Percentiles rank a stretch among this genome's conserved stretches.
Evolutionary conservation across 352 stramenopile species (phyloP).

Genomic region (Phytophthora capsici): DNA sequence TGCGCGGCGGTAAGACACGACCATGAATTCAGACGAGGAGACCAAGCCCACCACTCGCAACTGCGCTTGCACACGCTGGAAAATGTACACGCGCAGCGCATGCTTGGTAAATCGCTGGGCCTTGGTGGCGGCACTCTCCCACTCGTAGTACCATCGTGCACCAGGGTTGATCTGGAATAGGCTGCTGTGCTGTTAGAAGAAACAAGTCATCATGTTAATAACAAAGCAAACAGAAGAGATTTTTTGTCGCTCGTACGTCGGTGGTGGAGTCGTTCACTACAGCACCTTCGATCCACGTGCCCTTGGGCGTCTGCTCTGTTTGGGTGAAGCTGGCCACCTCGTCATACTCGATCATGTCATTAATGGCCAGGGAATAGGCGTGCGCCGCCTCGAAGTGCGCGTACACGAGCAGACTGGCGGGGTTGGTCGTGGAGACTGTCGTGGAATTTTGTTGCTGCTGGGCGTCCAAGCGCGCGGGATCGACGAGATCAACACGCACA

Average conservation of each 20-base stretch:
- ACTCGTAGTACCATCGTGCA: constrained; percentile 77
- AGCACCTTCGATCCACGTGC: constrained; percentile 63
- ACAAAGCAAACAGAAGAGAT: too few species aligned
- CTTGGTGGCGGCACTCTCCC: constrained; percentile 70
- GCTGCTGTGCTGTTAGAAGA: constrained; percentile 9
- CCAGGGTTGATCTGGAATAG: constrained; percentile 66
- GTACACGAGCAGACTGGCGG: constrained; percentile 44
- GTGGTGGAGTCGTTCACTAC: constrained; percentile 26
- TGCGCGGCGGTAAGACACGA: constrained; percentile 70
- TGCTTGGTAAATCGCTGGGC: constrained; percentile 69
- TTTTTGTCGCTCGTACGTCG: constrained; percentile 16
- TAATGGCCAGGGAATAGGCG: constrained; percentile 34
- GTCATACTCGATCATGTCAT: constrained; percentile 34
- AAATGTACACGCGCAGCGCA: constrained; percentile 62
- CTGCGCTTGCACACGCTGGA: constrained; percentile 36
- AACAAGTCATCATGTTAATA: background rate
- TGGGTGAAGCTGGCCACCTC: constrained; percentile 51
- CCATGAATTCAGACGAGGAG: constrained; percentile 62
- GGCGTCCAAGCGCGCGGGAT: constrained; percentile 27
- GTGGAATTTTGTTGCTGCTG: constrained; percentile 13
- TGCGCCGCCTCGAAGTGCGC: constrained; percentile 64
- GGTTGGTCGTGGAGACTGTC: constrained; percentile 13
- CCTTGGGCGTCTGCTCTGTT: constrained; percentile 66
- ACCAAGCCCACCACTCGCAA: constrained; percentile 52
- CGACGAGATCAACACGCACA: constrained; percentile 39